Evolutionary conservation across 495 filamentous ascomycete species (phyloP), one percentile per base, ranked within the genome.

Genomic region (Aspergillus asperescens): DNA sequence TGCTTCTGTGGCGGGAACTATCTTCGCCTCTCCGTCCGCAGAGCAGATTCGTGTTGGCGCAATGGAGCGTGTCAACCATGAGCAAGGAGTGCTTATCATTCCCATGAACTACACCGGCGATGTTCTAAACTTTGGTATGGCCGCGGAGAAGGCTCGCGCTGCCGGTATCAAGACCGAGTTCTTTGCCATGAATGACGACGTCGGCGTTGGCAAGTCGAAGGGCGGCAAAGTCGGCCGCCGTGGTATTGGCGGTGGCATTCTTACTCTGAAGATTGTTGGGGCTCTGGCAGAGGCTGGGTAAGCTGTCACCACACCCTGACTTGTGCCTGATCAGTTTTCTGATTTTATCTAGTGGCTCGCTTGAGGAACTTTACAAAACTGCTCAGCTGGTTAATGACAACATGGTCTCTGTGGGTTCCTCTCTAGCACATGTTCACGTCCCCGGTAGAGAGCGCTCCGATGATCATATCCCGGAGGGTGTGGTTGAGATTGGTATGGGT

Each of bases 401-500:
- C 64, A 62, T 95, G 18, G 86, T 95, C 19, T 87, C 87, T 39
- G 81, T 97, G n/a, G 90, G 92, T 4, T 84, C 88, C 1, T 89
- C 85, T 15, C 66, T 98, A 42, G 83, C 85, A 42, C 91, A 95
- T 65, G 93, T 97, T 24, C 93, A 98, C 64, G 87, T 98, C 0
- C 93, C 93, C 0, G 93, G 93, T 10, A 78, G 89, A 60, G 77
- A 66, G 2, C 56, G 67, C 9, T 61, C 70, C 16, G 69, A 78
- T n/a, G 86, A 83, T 37, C 69, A 70, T 4, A 69, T 95, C 51
- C 74, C 71, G 25, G 63, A 74, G 0, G 84, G 82, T 35, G 86
- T 97, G 72, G 83, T 95, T 18, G 93, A 98, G 73, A 77, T 98
- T 58, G 93, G 93, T 7, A 98, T 97, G 93, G 93, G 93, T 9